These are phyloP conservation scores for Cubamyces lactineus DNA, from an alignment of 768 basidiomycete species.

Conservation along the genomic window DNA sequence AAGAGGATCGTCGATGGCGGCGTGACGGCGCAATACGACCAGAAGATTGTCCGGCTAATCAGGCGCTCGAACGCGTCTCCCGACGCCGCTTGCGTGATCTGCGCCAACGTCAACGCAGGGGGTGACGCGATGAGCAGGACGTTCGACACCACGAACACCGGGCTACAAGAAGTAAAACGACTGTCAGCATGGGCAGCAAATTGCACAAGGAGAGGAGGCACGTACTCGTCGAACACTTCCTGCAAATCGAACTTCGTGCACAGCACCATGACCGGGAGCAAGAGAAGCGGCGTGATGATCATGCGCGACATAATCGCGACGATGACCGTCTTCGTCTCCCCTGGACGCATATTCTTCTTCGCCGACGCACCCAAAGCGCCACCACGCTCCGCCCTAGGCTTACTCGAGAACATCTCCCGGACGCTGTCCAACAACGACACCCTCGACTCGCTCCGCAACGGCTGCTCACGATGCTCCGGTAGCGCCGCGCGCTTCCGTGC, in stretches of 20 bases:
- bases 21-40: constrained; percentile 88
- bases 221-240: constrained; percentile 75
- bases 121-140: constrained; percentile 83
- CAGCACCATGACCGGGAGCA: constrained; percentile 76
- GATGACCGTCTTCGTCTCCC: constrained; percentile 84
- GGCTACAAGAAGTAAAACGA: constrained; percentile 47
- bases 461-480: constrained; percentile 25
- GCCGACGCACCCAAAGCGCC: constrained; percentile 20
- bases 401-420: constrained; percentile 46
- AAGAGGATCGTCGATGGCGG: constrained; percentile 81
- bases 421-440: constrained; percentile 46
- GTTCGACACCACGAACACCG: constrained; percentile 85
- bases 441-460: constrained; percentile 29
- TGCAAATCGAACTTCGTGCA: constrained; percentile 62
- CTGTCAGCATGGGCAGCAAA: constrained; percentile 2
- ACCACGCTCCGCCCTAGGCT: constrained; percentile 26
- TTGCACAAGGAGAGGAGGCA: constrained; percentile 24
- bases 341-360: constrained; percentile 40
- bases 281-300: constrained; percentile 78
- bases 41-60: constrained; percentile 89
- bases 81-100: constrained; percentile 82
- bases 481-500: constrained; percentile 12
- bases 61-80: constrained; percentile 92
- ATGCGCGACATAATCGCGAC: constrained; percentile 84
- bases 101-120: constrained; percentile 74